Evolutionary conservation across 225 moss, liverwort and hornwort genomes (phyloP).

Genomic region (Sphagnum tenellum): DNA sequence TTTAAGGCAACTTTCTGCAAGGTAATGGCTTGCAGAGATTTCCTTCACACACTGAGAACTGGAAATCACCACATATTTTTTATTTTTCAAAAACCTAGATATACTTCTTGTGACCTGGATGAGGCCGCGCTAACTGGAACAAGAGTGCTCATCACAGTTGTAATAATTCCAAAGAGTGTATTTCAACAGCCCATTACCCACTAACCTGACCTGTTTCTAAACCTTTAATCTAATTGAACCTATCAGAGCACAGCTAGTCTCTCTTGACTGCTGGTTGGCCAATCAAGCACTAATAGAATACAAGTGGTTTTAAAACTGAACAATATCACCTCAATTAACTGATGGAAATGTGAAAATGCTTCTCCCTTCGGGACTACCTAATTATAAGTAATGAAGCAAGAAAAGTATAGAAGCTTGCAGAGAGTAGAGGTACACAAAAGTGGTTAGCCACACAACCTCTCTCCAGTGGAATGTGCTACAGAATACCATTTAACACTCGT

Average conservation of each 20-base stretch:
- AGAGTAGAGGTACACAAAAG: constrained; percentile 11
- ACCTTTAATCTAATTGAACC: constrained; percentile 23
- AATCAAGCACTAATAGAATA: constrained; percentile 48
- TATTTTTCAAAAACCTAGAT: constrained; percentile 36
- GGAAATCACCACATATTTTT: constrained; percentile 4
- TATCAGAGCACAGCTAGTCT: constrained; percentile 30
- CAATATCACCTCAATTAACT: constrained; percentile 12
- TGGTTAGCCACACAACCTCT: constrained; percentile 12
- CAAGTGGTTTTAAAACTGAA: constrained; percentile 29
- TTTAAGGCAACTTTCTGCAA: no score
- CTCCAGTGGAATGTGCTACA: constrained; percentile 36
- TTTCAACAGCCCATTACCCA: constrained; percentile 31
- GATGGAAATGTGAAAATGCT: constrained; percentile 10
- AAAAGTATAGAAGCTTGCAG: constrained; percentile 9
- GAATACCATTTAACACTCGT: constrained; percentile 97
- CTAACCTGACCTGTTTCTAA: constrained; percentile 21
- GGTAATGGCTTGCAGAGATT: no score
- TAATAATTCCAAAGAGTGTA: constrained; percentile 25
- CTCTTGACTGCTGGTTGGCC: constrained; percentile 39
- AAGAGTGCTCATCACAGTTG: constrained; percentile 27
- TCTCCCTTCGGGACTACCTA: constrained; percentile 12
- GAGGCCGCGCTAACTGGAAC: constrained; percentile 12
- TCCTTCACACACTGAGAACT: no score
- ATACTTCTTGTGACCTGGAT: constrained; percentile 29
- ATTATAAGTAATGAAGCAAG: constrained; percentile 12